Conservation (phyloP, 129 eudicot genomes). For the Flaveria linearis region DNA sequence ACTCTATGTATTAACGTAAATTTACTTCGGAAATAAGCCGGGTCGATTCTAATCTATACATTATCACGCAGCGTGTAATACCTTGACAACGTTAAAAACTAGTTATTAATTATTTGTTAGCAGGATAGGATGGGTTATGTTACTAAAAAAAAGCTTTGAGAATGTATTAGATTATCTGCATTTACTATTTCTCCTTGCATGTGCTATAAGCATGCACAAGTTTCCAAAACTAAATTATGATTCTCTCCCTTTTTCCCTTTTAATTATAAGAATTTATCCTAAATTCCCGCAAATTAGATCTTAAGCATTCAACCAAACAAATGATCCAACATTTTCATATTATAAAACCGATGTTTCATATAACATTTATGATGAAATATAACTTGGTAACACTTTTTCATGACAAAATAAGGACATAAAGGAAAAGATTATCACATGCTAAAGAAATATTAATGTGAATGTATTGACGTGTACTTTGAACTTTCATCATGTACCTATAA, state of each 20-base stretch:
- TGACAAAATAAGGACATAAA: constrained; percentile 3
- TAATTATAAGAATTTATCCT: not conserved
- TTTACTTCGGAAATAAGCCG: too few species aligned
- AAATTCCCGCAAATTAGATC: not conserved
- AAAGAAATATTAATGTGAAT: not conserved
- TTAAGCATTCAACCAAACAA: not conserved
- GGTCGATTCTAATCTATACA: too few species aligned
- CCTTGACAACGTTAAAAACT: too few species aligned
- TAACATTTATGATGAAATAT: not conserved
- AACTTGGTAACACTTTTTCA: not conserved
- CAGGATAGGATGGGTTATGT: not conserved
- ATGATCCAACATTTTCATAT: not conserved
- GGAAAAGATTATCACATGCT: not conserved
- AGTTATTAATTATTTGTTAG: too few species aligned
- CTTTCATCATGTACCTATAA: constrained; percentile 7
- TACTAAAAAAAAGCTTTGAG: constrained; percentile 5
- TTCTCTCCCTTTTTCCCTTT: not conserved
- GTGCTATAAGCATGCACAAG: not conserved
- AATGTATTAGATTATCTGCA: not conserved
- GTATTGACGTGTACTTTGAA: constrained; percentile 1
- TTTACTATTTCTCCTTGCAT: not conserved
- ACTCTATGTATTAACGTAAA: too few species aligned
- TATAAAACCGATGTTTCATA: not conserved
- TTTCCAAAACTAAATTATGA: not conserved
- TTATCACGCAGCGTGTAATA: too few species aligned